phyloP scores from a whole-genome alignment of 1,284 basidiomycete genomes.

The Marasmius sp. region DNA sequence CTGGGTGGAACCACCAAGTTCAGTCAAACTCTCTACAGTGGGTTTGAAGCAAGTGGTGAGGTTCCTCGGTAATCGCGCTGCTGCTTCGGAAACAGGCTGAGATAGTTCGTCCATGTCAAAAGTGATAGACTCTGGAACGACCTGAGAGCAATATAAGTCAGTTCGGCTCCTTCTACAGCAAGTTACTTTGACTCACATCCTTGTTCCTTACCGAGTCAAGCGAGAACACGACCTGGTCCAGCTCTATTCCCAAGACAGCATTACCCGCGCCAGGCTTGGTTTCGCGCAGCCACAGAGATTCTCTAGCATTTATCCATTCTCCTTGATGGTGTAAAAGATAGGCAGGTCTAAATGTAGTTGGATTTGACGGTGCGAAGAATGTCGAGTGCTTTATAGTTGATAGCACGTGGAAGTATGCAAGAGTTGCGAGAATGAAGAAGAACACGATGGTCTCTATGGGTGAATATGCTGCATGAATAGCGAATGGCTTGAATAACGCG shows the following conservation, averaged over 20 bases:
- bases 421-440: constrained; percentile 83
- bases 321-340: constrained; percentile 50
- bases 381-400: constrained; percentile 79
- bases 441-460: constrained; percentile 87
- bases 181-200: constrained; percentile 28
- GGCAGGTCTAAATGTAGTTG: constrained; percentile 46
- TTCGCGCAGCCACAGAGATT: constrained; percentile 47
- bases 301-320: constrained; percentile 57
- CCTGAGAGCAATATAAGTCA: background rate
- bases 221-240: constrained; percentile 66
- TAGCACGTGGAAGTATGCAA: constrained; percentile 91
- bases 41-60: constrained; percentile 7
- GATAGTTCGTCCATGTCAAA: constrained; percentile 5
- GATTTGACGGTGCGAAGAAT: constrained; percentile 57
- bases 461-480: constrained; percentile 61
- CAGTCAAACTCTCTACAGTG: constrained; percentile 20
- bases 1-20: constrained; percentile 22
- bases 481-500: constrained; percentile 58
- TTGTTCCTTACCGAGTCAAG: constrained; percentile 38
- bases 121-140: constrained; percentile 8
- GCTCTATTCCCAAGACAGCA: constrained; percentile 46
- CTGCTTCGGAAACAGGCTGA: constrained; percentile 3
- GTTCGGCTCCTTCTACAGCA: background rate
- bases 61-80: constrained; percentile 2
- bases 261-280: constrained; percentile 30